Percentiles rank a stretch among this genome's conserved stretches.
Evolutionary conservation across 306 rosid genomes (phyloP).

Genomic region (Astragalus glycyphyllos): DNA sequence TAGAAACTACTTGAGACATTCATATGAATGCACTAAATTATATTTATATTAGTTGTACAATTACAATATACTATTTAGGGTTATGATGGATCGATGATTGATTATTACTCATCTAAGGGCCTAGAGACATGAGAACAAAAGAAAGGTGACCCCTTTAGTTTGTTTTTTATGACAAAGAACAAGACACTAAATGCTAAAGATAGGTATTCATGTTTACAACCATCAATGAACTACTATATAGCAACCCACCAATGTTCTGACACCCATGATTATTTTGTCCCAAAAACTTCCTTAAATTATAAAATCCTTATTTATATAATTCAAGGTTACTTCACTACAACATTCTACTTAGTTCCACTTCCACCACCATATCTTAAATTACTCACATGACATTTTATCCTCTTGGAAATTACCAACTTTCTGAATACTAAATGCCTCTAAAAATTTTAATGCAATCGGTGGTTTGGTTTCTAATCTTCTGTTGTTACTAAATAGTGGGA

Average conservation of each 20-base stretch:
- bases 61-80: neutral
- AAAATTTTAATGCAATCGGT: slow-evolving; percentile 31
- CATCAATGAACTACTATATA: slow-evolving; percentile 35
- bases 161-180: slow-evolving; percentile 20
- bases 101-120: slow-evolving; percentile 29
- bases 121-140: slow-evolving; percentile 34
- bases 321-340: slow-evolving; percentile 38
- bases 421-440: slow-evolving; percentile 6
- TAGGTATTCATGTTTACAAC: slow-evolving; percentile 41
- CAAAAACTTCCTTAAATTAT: neutral
- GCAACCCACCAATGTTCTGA: slow-evolving; percentile 45
- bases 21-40: neutral
- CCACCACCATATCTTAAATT: no score
- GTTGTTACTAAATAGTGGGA: slow-evolving; percentile 1
- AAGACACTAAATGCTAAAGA: slow-evolving; percentile 41
- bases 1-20: slow-evolving; percentile 3
- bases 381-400: slow-evolving; percentile 44
- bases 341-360: slow-evolving; percentile 39
- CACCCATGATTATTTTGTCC: slow-evolving; percentile 44
- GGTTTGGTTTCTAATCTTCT: slow-evolving; percentile 38
- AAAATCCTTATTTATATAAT: slow-evolving; percentile 41
- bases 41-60: neutral
- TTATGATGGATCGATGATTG: slow-evolving; percentile 19
- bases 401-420: slow-evolving; percentile 46
- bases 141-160: slow-evolving; percentile 13